These are phyloP conservation scores for Calonectria henricotiae DNA, from an alignment of 2,329 filamentous ascomycete genomes.

Conservation along the genomic window DNA sequence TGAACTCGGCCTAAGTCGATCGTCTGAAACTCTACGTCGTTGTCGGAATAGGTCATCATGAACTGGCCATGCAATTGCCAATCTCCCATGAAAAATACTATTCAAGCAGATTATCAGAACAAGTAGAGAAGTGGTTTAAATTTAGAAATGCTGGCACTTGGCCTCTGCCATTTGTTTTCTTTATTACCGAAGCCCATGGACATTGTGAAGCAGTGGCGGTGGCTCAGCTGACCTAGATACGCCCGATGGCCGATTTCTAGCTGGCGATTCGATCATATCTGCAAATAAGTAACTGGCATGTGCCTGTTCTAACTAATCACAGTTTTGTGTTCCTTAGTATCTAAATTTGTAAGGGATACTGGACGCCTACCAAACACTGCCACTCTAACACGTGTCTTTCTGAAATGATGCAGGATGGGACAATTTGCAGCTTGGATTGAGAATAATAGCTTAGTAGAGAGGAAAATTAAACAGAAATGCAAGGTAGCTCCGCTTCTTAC, in stretches of 20 bases:
- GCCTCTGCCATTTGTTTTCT: background rate
- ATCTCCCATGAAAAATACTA: too few relatives aligned
- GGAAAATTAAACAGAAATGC: background rate
- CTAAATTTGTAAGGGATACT: too few relatives aligned
- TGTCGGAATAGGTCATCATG: background rate
- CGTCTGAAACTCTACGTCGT: too few relatives aligned
- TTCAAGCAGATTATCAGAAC: too few relatives aligned
- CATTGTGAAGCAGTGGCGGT: background rate
- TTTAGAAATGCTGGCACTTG: background rate
- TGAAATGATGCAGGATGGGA: background rate
- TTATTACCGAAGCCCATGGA: background rate
- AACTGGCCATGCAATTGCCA: background rate
- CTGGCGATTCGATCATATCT: background rate
- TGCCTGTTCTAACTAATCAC: background rate
- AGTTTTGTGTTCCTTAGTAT: too few relatives aligned
- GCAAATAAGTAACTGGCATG: background rate
- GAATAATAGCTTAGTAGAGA: background rate
- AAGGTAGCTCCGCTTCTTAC: too few relatives aligned
- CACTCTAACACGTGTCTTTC: background rate
- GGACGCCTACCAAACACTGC: background rate
- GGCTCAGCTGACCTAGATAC: background rate
- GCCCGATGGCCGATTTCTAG: background rate
- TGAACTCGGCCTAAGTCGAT: too few relatives aligned
- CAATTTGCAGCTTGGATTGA: background rate
- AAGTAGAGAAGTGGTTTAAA: background rate